Evolutionary conservation across 139 green algal genomes (phyloP), one percentile per base, ranked within the genome.

Genomic region (Coelastrella sp.): DNA sequence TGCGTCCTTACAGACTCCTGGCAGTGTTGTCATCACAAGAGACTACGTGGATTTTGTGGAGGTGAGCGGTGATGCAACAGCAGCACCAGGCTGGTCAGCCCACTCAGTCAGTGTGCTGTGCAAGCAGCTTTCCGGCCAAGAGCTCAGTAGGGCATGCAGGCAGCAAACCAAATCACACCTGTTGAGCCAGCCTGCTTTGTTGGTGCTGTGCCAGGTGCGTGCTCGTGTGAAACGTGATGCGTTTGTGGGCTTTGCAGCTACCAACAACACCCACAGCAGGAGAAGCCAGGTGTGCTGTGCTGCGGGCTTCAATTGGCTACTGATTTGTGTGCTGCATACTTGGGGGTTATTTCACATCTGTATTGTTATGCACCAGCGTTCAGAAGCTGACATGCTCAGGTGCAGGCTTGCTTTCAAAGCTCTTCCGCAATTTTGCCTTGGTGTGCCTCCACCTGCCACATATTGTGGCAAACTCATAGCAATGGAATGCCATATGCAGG

Each of bases 31-130:
- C 56, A 82, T 89, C 70, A 89, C 84, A 82, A 20, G 49, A 61
- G 72, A 81, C 22, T 89, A 89, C 19, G 72, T 89, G 15, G 84
- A 89, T 10, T 89, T 89, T 82, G 84, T 89, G 20, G 84, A 89
- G 25, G 72, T 89, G 70, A 25, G 81, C 59, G n/a, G 5, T 57
- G 58, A 20, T 25, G 12, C 78, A 22, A 49, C 35, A 49, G 35
- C 35, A 49, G 35, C 35, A 49, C 35, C 35, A 49, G 35, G 35
- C 35, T 49, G 35, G 35, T 49, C 35, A 49, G 35, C 35, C 35
- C 1, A 70, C 14, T 15, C 63, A 82, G 75, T 82, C 7, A 63
- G 75, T 25, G 9, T 24, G 10, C 19, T 57, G 27, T 78, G 12
- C 20, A 11, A 8, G 20, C 35, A 11, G 56, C 65, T 19, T 57